Base-by-base conservation (phyloP, 345 rosid species). In the Hibiscus mutabilis region DNA sequence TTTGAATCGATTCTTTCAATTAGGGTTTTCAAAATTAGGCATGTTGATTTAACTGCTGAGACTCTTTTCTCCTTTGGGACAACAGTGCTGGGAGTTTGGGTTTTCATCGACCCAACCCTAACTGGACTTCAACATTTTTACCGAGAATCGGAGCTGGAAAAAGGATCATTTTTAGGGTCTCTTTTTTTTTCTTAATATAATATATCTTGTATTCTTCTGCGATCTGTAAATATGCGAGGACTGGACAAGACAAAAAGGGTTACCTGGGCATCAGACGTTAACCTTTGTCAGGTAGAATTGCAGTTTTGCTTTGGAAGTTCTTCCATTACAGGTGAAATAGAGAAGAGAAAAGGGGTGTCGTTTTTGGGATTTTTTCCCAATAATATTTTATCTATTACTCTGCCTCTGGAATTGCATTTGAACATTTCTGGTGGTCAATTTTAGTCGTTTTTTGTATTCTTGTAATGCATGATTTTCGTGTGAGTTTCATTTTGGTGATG, bases 251-350 rank as follows among this genome's bases (percentile, higher is more conserved):
- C 89, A 76, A 93, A 89, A 89, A 83, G 93, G 80, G 84, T 94
- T 66, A 78, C 89, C 9, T 92, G 99, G 99, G 97, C 97, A 60
- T 74, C 97, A 13, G 97, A 92, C 88, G 90, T 81, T 59, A 90
- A 86, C 72, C 99, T 95, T 83, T 89, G 97, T 88, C 97, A 92
- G 99, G 99, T 95, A 95, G 88, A 74, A 58, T 73, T 77, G 55
- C 60, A 40, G 5, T 70, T 68, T 63, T 68, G 33, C 18, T 18
- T 31, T 35, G 24, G 56, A 21, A 21, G 22, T 52, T 31, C 29
- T 60, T 57, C 24, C 40, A 21, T 42, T 59, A 58, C 66, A 40
- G 57, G 19, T 70, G 53, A 44, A 59, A 25, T 16, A 58, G 53
- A 57, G 40, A 35, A 59, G 21, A 1, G 46, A 2, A 60, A 47